Evolutionary conservation across 805 yeast genomes (phyloP).

Genomic region (Jamesozyma piceae): DNA sequence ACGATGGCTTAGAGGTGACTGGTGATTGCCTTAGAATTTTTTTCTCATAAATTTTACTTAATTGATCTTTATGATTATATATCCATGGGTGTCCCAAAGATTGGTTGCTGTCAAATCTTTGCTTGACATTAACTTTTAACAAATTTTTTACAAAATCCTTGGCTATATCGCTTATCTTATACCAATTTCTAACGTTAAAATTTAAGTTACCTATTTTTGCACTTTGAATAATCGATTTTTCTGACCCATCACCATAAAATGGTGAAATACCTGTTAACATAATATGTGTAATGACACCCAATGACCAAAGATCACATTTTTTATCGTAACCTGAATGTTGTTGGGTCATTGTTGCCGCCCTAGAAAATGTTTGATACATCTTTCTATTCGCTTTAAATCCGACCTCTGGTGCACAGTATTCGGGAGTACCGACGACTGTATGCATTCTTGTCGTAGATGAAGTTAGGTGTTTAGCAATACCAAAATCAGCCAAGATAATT

Average conservation of each 20-base stretch:
- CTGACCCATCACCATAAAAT: conserved; percentile 42
- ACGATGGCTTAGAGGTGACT: background rate
- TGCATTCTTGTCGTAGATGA: conserved; percentile 32
- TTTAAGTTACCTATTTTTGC: conserved; percentile 36
- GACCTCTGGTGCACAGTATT: conserved; percentile 66
- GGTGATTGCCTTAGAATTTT: conserved; percentile 13
- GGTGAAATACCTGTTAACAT: conserved; percentile 58
- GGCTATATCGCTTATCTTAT: conserved; percentile 32
- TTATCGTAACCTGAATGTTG: conserved; percentile 37
- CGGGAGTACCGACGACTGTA: conserved; percentile 55
- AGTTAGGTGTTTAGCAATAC: conserved; percentile 37
- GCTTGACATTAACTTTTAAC: conserved; percentile 31
- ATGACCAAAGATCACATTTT: conserved; percentile 62
- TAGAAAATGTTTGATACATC: conserved; percentile 21
- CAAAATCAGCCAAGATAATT: conserved; percentile 61
- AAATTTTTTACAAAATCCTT: conserved; percentile 38
- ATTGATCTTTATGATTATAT: conserved; percentile 29
- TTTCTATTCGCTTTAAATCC: conserved; percentile 34
- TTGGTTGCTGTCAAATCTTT: conserved; percentile 32
- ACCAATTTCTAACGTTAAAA: conserved; percentile 37
- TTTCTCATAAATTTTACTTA: conserved; percentile 32
- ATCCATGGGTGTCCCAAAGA: conserved; percentile 45
- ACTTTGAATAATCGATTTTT: conserved; percentile 33
- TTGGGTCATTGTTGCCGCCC: conserved; percentile 21
- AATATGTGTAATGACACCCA: conserved; percentile 53